phyloP scores from a whole-genome alignment of 768 basidiomycete genomes.

The Tephrocybe sp. region DNA sequence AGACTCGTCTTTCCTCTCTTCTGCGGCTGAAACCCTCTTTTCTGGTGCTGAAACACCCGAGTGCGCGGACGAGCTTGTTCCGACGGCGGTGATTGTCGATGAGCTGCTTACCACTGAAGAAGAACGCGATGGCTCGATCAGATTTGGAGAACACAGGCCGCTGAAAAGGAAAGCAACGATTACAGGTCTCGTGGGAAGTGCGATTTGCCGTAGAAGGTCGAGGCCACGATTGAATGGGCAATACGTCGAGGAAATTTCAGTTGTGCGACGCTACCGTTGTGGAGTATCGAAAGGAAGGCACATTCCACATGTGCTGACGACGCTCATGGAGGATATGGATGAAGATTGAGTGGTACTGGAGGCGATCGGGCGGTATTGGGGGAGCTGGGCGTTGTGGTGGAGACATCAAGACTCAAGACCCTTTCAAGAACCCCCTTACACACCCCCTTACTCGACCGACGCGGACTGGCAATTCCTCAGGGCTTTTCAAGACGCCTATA shows the following conservation, averaged over 20 bases:
- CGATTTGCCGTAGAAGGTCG: slow-evolving; percentile 1
- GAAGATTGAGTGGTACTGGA: slow-evolving; percentile 6
- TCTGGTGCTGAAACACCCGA: too few species aligned
- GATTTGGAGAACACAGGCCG: not conserved
- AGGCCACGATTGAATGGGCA: not conserved
- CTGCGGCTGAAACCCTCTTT: too few species aligned
- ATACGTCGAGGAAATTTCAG: not conserved
- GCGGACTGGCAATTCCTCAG: too few species aligned
- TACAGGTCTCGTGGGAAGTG: slow-evolving; percentile 5
- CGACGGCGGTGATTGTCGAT: not conserved
- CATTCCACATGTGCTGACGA: not conserved
- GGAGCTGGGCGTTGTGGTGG: too few species aligned
- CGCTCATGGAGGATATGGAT: slow-evolving; percentile 4
- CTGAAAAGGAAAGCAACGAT: slow-evolving; percentile 7
- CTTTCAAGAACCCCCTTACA: too few species aligned
- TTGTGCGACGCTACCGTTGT: not conserved
- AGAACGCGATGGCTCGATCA: not conserved
- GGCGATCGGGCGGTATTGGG: not conserved
- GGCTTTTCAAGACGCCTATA: too few species aligned
- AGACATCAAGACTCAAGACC: too few species aligned
- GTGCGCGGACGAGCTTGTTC: not conserved
- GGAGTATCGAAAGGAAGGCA: not conserved
- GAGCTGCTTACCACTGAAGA: not conserved
- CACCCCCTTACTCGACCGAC: too few species aligned
- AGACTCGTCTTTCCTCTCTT: slow-evolving; percentile 1